phyloP scores from a whole-genome alignment of 805 yeast genomes.

The Zygosaccharomyces rouxii region DNA sequence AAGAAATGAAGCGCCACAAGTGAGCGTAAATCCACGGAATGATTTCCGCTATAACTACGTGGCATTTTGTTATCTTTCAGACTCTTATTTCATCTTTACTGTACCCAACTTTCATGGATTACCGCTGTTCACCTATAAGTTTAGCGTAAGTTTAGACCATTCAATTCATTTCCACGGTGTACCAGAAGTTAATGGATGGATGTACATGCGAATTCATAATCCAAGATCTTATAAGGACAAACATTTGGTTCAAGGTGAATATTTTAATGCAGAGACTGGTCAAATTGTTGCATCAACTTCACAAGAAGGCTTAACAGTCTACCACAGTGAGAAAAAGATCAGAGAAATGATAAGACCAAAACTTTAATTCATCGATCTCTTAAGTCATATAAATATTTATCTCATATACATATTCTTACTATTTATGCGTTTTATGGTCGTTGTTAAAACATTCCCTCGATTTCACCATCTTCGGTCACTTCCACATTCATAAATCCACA shows the following conservation, averaged over 20 bases:
- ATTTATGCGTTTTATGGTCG: background rate
- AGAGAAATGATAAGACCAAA: constrained; percentile 8
- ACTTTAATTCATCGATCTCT: background rate
- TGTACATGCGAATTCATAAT: constrained; percentile 45
- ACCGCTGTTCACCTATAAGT: constrained; percentile 44
- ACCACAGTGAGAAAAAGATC: constrained; percentile 18
- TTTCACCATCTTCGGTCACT: constrained; percentile 73
- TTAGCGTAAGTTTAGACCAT: constrained; percentile 66
- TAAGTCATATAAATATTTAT: background rate
- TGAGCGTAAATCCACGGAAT: constrained; percentile 16
- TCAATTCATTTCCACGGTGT: constrained; percentile 57
- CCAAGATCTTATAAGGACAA: constrained; percentile 50
- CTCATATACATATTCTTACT: background rate
- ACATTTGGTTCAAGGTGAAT: constrained; percentile 53
- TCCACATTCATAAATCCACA: constrained; percentile 86
- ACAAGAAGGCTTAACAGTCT: constrained; percentile 56
- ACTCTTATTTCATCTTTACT: constrained; percentile 49
- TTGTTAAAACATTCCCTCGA: constrained; percentile 66
- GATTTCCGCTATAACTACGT: constrained; percentile 44
- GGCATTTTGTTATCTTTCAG: constrained; percentile 56
- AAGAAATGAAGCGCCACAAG: constrained; percentile 1
- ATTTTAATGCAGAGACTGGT: constrained; percentile 45
- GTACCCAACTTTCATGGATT: constrained; percentile 49
- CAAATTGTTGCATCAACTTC: constrained; percentile 54
- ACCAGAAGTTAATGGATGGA: constrained; percentile 46